Base-by-base conservation (phyloP, 805 yeast genomes). In the Kodamaea nitidulidarum region DNA sequence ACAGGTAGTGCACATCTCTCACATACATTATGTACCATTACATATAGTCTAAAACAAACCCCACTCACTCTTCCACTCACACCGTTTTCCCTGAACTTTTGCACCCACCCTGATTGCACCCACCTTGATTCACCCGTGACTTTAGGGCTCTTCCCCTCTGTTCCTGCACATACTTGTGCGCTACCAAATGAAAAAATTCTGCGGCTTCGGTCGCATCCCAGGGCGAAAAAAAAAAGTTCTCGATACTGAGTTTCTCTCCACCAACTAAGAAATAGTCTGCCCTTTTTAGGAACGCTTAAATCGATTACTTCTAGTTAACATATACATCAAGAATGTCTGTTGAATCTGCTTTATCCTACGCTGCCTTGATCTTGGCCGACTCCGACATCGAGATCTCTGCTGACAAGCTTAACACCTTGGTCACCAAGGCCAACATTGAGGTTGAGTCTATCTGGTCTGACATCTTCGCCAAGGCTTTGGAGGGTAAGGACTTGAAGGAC, bases 351-450 rank as follows among this genome's bases (percentile, higher is more conserved):
- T 66, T 69, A 58, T 68, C 73, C 40, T 69, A 69, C 70, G 74
- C 74, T 45, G 73, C 74, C 52, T 67, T 69, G 58, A 67, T 69
- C 65, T 65, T 69, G 59, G 73, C 73, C 42, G 74, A 69, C 57
- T 53, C 74, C 47, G 73, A 69, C 32, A 54, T 68, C 52, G 73
- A 68, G 60, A 66, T 69, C 61, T 47, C 67, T 46, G 43, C 73
- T 48, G 73, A 69, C 53, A 69, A 69, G 62, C 67, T 69, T 57
- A 49, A 57, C 40, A 48, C 66, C 45, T 67, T 69, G 61, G 60
- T 61, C 49, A 32, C 53, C 43, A 58, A 56, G 52, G 74, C 74
- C 50, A 65, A 67, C 50, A 58, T 69, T 43, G 71, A 66, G 58
- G 59, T 68, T 47, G 73, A 69, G 60, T 53, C 58, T 41, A 67